Conservation (phyloP, 2,329 filamentous ascomycete species). For the Claviceps capensis region DNA sequence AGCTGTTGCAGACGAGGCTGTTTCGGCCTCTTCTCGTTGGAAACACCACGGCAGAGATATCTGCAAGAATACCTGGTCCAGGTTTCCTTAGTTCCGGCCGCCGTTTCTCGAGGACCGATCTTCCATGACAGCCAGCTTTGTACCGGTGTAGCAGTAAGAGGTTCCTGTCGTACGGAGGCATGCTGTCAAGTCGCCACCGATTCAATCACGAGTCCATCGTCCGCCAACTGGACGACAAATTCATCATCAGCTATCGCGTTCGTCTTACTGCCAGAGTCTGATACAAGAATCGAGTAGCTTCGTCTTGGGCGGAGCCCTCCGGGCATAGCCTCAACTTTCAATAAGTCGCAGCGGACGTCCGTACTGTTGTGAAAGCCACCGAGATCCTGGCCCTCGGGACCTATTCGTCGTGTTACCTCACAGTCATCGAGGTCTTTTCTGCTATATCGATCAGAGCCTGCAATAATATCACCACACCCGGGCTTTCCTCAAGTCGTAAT, state of each 20-base stretch:
- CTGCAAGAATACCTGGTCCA: neutral
- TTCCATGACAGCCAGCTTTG: neutral
- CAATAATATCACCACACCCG: slow-evolving; percentile 9
- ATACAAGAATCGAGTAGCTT: slow-evolving; percentile 7
- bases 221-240: slow-evolving; percentile 20
- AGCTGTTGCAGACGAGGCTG: neutral
- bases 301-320: slow-evolving; percentile 7
- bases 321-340: slow-evolving; percentile 3
- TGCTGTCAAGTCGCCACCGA: slow-evolving; percentile 24
- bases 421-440: slow-evolving; percentile 4
- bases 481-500: slow-evolving; percentile 29
- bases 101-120: too few species aligned
- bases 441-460: slow-evolving; percentile 3
- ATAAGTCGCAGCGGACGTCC: neutral
- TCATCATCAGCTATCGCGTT: slow-evolving; percentile 17
- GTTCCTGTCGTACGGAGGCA: slow-evolving; percentile 40
- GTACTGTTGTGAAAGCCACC: slow-evolving; percentile 9
- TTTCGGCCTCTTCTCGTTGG: neutral
- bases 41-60: neutral
- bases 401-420: slow-evolving; percentile 9
- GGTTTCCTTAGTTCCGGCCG: neutral
- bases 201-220: slow-evolving; percentile 8
- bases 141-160: slow-evolving; percentile 12
- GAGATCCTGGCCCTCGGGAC: neutral
- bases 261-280: slow-evolving; percentile 3